phyloP scores from a whole-genome alignment of 2,329 filamentous ascomycete genomes.

The Phyllosticta capitalensis region DNA sequence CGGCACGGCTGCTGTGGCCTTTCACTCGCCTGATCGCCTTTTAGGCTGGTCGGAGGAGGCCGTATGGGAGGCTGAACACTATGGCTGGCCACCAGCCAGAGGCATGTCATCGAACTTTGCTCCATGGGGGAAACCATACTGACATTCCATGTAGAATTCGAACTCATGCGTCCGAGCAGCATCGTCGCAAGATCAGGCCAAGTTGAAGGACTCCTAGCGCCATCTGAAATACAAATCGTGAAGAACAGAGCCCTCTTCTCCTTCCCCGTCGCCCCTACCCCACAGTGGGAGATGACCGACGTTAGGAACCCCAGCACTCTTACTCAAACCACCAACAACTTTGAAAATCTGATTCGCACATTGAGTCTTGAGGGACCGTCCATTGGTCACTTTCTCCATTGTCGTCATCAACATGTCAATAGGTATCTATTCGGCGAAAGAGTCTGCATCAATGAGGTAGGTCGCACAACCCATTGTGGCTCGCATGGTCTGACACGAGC shows the following conservation, averaged over 20 bases:
- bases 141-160: background rate
- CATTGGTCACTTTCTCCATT: background rate
- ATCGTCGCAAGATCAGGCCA: background rate
- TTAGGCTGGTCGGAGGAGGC: background rate
- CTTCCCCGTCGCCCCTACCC: background rate
- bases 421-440: too few relatives aligned
- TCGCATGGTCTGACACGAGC: background rate
- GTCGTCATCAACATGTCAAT: background rate
- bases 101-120: background rate
- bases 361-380: background rate
- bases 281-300: constrained; percentile 7
- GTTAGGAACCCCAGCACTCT: background rate
- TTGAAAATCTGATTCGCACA: background rate
- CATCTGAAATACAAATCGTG: background rate
- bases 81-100: background rate
- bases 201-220: background rate
- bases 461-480: background rate
- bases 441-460: background rate
- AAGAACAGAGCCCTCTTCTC: constrained; percentile 2
- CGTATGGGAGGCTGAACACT: background rate
- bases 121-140: background rate
- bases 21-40: background rate
- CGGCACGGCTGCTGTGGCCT: background rate
- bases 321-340: background rate
- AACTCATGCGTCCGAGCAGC: background rate